These are phyloP conservation scores for Podaxis rugospora DNA, from an alignment of 768 basidiomycete genomes.

Conservation along the genomic window DNA sequence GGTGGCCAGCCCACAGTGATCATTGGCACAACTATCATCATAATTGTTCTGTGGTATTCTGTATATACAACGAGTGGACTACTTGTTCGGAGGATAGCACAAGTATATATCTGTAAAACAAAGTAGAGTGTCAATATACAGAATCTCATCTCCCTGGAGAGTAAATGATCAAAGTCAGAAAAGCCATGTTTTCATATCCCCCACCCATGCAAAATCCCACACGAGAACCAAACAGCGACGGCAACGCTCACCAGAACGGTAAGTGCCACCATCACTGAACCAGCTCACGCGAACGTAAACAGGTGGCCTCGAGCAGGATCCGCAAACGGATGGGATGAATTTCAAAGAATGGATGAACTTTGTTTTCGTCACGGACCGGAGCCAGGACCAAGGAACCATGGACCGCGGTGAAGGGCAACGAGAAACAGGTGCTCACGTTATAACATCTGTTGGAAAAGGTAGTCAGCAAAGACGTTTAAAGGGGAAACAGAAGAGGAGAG, in stretches of 20 bases:
- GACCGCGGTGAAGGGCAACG: neutral
- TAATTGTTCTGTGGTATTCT: neutral
- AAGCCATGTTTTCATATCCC: constrained; percentile 62
- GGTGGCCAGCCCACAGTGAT: constrained; percentile 3
- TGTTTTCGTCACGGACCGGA: constrained; percentile 50
- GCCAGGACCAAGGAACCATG: neutral
- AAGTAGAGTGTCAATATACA: neutral
- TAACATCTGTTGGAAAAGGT: constrained; percentile 3
- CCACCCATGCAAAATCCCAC: constrained; percentile 25
- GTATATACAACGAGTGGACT: no score
- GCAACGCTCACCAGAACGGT: constrained; percentile 45
- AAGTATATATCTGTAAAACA: neutral
- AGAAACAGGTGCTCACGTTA: constrained; percentile 17
- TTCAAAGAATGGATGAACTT: constrained; percentile 89
- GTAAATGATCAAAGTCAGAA: constrained; percentile 39
- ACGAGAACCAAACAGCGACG: constrained; percentile 30
- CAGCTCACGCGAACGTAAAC: constrained; percentile 18
- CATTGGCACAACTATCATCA: neutral
- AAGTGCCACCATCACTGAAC: constrained; percentile 25
- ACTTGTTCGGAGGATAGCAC: no score
- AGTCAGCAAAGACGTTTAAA: constrained; percentile 18
- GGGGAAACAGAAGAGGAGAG: constrained; percentile 12
- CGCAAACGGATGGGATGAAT: constrained; percentile 19
- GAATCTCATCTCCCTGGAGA: neutral
- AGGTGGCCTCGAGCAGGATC: constrained; percentile 28